Conservation (phyloP, 2,329 filamentous ascomycete genomes). For the Beauveria bassiana region DNA sequence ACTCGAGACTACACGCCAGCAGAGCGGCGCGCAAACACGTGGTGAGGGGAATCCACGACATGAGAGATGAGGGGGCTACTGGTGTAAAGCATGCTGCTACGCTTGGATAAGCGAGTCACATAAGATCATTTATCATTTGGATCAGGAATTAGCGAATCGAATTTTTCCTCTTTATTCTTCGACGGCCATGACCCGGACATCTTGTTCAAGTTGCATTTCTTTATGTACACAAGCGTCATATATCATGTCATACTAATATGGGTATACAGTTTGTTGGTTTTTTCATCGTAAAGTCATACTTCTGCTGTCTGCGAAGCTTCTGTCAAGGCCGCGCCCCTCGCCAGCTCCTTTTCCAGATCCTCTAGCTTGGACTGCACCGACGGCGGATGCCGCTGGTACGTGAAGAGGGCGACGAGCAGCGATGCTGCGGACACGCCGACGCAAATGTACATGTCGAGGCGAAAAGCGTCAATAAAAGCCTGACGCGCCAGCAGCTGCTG, state of each 20-base stretch:
- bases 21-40: background rate
- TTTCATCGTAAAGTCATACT: background rate
- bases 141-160: conserved; percentile 6
- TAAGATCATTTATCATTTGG: background rate
- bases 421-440: conserved; percentile 13
- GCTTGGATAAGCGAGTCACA: background rate
- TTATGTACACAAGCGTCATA: background rate
- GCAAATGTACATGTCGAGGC: conserved; percentile 17
- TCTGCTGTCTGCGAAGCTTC: background rate
- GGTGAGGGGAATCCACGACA: background rate
- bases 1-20: background rate
- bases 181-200: background rate
- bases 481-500: conserved; percentile 14
- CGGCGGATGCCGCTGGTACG: conserved; percentile 16
- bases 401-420: conserved; percentile 13
- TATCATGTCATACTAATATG: background rate
- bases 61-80: background rate
- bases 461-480: conserved; percentile 17
- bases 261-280: background rate
- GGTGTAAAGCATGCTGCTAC: background rate
- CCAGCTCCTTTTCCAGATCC: conserved; percentile 19
- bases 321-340: background rate
- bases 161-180: background rate
- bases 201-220: background rate
- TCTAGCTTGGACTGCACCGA: conserved; percentile 16